A percentile compares a stretch with the other conserved stretches of the same genome.
phyloP scores from a whole-genome alignment of 2,329 filamentous ascomycete species.

The Cladosporium cucumerinum region DNA sequence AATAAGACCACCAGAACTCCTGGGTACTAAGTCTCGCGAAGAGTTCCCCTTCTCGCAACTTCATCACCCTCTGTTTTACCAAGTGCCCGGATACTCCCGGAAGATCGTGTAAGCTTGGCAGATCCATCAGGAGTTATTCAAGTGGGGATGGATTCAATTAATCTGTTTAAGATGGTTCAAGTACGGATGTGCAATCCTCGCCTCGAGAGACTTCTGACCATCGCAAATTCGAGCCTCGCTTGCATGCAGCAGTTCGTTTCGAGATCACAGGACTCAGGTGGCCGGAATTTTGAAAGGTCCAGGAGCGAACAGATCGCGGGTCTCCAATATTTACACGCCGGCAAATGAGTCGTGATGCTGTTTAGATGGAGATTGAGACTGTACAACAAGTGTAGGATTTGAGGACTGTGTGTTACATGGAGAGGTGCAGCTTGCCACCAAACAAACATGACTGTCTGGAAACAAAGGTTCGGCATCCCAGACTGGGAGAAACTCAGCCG shows the following conservation, averaged over 20 bases:
- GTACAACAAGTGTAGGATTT: not conserved
- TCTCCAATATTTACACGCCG: not conserved
- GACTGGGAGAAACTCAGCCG: not conserved
- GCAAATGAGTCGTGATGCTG: not conserved
- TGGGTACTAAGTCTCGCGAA: too few species aligned
- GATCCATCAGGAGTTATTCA: not conserved
- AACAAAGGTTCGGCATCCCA: not conserved
- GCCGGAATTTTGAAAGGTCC: not conserved
- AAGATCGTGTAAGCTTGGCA: not conserved
- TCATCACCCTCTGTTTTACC: not conserved
- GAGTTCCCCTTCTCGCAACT: too few species aligned
- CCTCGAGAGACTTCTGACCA: not conserved
- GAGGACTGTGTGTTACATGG: not conserved
- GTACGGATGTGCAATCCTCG: not conserved
- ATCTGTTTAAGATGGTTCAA: not conserved
- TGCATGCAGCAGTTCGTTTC: not conserved
- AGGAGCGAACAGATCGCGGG: not conserved
- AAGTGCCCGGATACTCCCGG: not conserved
- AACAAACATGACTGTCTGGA: too few species aligned
- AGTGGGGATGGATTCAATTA: not conserved
- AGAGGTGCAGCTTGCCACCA: too few species aligned
- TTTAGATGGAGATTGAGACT: not conserved
- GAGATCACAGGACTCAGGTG: not conserved
- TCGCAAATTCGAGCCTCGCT: not conserved
- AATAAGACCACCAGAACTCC: not conserved